Base-by-base conservation (phyloP, 140 eudicot genomes). In the Erigeron philadelphicus region DNA sequence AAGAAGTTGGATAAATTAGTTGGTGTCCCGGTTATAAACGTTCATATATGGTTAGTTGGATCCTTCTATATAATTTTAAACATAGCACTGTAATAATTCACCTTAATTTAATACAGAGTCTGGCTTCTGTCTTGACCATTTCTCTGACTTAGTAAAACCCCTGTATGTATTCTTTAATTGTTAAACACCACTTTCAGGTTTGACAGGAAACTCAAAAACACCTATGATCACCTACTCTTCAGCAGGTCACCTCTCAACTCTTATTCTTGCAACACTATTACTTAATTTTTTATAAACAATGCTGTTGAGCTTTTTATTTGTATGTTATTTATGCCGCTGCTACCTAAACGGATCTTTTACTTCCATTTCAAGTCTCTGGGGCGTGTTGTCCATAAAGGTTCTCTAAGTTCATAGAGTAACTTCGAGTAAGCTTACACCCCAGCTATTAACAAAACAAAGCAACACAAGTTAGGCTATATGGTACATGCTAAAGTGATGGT, bases 1-100 rank as follows among this genome's bases (percentile, higher is more conserved):
- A 79, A 70, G 62, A 94, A 94, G 71, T 60, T 94, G 84, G 99
- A 94, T 15, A 94, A 89, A 77, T 71, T 94, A 82, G 97, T 94
- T 46, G 99, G 99, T 63, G 99, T 94, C 74, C 99, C 99, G 3
- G 99, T 94, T 73, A 94, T 94, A 67, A 94, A 94, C 70, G 97
- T 94, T 67, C 99, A 94, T 79, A 94, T 94, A 76, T 94, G 99
- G 99, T 94, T 72, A 82, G 96, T 78, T 50, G 42, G 50, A 9
- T 35, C 5, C 12, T 61, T 77, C 19, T 13, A 38, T 50, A 47
- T 68, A 40, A n/a, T 19, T 62, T 63, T 66, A 35, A 57, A 11
- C 55, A 17, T 11, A 11, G 44, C 43, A 64, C 43, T 6, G 64
- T 43, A 41, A 25, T 23, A 21, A 10, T n/a, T 73, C 58, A n/a